Percentiles rank a stretch among this genome's conserved stretches.
Conservation (phyloP, 1,284 basidiomycete genomes). For the Irpex lacteus region DNA sequence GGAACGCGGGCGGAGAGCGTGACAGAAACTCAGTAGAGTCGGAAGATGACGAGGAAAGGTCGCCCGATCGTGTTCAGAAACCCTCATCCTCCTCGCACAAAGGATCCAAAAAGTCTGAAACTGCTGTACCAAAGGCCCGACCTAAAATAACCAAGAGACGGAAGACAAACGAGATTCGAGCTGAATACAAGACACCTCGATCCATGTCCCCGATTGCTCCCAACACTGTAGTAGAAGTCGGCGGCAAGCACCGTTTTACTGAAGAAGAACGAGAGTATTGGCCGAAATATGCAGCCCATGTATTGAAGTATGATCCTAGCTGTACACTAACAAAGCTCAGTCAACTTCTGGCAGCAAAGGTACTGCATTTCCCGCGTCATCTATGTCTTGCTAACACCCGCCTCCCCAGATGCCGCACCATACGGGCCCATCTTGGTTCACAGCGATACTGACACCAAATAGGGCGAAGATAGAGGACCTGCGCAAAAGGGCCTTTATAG, state of each 20-base stretch:
- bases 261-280: slow-evolving; percentile 44
- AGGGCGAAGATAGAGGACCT: slow-evolving; percentile 22
- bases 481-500: slow-evolving; percentile 36
- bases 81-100: background rate
- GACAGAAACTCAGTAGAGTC: background rate
- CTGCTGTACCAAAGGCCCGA: background rate
- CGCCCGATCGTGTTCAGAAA: background rate
- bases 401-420: slow-evolving; percentile 46
- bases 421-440: slow-evolving; percentile 35
- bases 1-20: background rate
- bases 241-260: slow-evolving; percentile 41
- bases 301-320: slow-evolving; percentile 37
- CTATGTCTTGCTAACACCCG: background rate
- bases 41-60: background rate
- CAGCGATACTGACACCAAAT: slow-evolving; percentile 1
- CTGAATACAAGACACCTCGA: slow-evolving; percentile 10
- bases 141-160: background rate
- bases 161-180: background rate
- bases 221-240: slow-evolving; percentile 23
- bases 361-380: slow-evolving; percentile 21
- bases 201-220: slow-evolving; percentile 47
- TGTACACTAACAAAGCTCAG: slow-evolving; percentile 31
- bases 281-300: slow-evolving; percentile 29
- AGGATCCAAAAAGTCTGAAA: background rate
- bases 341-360: slow-evolving; percentile 37